phyloP scores from a whole-genome alignment of 1,139 yeast species.

The Eremothecium coryli region DNA sequence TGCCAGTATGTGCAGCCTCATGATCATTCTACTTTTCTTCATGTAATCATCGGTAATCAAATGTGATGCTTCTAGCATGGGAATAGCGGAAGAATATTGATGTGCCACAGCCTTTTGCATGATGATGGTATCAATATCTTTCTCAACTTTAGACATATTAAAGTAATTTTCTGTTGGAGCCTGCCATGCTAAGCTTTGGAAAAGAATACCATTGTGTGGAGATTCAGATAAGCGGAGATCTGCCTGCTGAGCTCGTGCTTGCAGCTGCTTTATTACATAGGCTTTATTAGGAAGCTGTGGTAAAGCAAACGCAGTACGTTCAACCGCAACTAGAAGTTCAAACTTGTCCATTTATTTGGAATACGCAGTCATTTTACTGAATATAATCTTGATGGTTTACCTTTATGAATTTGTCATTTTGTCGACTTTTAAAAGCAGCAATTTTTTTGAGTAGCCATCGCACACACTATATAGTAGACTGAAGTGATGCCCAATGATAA shows the following conservation, averaged over 20 bases:
- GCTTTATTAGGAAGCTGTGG: neutral
- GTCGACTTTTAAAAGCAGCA: too few relatives aligned
- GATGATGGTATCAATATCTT: neutral
- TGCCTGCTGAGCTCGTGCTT: neutral
- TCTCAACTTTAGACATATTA: neutral
- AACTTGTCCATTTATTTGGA: conserved; percentile 1
- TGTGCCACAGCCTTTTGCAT: conserved; percentile 14
- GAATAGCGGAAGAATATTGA: conserved; percentile 18
- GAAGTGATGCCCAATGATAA: too few relatives aligned
- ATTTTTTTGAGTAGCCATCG: too few relatives aligned
- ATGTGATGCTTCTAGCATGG: conserved; percentile 13
- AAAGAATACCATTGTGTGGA: neutral
- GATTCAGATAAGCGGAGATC: neutral
- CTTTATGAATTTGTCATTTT: too few relatives aligned
- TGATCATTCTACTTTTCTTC: neutral
- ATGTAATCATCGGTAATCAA: conserved; percentile 2
- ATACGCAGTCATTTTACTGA: too few relatives aligned
- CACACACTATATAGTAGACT: neutral
- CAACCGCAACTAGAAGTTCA: conserved; percentile 3
- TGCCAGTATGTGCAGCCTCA: conserved; percentile 4
- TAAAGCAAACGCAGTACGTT: conserved; percentile 1
- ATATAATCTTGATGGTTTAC: too few relatives aligned
- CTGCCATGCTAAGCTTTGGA: neutral
- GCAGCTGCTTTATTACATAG: neutral
- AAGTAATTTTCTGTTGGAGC: neutral